Conservation (phyloP, 176 grass and related monocot genomes). For the Eleusine coracana region DNA sequence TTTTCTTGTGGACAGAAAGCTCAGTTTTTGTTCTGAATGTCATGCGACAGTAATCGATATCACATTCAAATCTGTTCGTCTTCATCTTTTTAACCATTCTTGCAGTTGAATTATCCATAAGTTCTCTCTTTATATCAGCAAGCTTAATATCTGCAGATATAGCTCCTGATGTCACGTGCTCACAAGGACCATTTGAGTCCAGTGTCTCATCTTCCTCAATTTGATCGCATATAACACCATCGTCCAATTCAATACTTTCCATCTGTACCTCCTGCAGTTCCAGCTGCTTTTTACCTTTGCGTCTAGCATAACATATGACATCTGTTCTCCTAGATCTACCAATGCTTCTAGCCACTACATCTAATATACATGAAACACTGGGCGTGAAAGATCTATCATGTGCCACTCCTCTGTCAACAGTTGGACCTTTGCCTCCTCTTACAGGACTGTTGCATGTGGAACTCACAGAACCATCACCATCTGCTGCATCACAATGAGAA, state of each 20-base stretch:
- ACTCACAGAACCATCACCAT: constrained; percentile 24
- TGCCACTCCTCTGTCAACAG: not conserved
- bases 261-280: constrained; percentile 30
- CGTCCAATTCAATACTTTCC: constrained; percentile 34
- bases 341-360: constrained; percentile 45
- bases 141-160: constrained; percentile 51
- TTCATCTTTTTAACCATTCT: constrained; percentile 48
- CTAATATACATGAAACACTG: constrained; percentile 35
- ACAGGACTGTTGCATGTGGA: constrained; percentile 26
- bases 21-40: constrained; percentile 53
- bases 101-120: constrained; percentile 41
- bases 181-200: constrained; percentile 40
- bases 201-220: constrained; percentile 28
- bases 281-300: constrained; percentile 59
- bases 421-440: not conserved
- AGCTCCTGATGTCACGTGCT: constrained; percentile 43
- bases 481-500: constrained; percentile 19
- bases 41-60: constrained; percentile 60
- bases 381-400: constrained; percentile 38
- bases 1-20: constrained; percentile 71
- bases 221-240: constrained; percentile 28
- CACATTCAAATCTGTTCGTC: constrained; percentile 44
- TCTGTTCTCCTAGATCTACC: constrained; percentile 52
- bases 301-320: constrained; percentile 80
- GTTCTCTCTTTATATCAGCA: constrained; percentile 48